Conservation (phyloP, 179 eudicot species). For the Spergularia azorica region DNA sequence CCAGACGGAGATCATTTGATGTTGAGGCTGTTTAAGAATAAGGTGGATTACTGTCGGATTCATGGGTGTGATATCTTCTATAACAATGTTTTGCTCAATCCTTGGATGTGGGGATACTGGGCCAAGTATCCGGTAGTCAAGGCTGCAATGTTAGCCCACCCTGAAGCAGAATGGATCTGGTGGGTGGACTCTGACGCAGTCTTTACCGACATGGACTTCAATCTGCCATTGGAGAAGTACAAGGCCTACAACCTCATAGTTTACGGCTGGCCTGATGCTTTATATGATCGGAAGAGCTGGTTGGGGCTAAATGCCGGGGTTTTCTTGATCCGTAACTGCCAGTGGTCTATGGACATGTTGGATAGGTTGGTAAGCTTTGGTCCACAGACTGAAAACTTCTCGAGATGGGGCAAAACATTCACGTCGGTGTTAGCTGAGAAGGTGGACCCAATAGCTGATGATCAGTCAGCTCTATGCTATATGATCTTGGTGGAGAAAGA, state of each 20-base stretch:
- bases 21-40: constrained; percentile 41
- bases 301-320: constrained; percentile 50
- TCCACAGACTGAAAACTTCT: constrained; percentile 43
- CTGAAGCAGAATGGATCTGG: constrained; percentile 52
- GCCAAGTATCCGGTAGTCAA: constrained; percentile 43
- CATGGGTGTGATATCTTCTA: constrained; percentile 40
- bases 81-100: constrained; percentile 42
- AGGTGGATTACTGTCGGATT: constrained; percentile 41
- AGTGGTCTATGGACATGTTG: constrained; percentile 62
- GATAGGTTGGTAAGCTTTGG: constrained; percentile 53
- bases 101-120: constrained; percentile 42
- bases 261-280: constrained; percentile 42
- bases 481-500: constrained; percentile 38
- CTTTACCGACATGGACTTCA: constrained; percentile 53
- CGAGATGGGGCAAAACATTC: constrained; percentile 42
- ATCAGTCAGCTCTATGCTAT: constrained; percentile 49
- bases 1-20: constrained; percentile 36
- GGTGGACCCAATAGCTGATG: constrained; percentile 45
- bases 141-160: constrained; percentile 52
- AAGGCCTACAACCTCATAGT: constrained; percentile 36
- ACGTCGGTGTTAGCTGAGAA: constrained; percentile 41
- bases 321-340: constrained; percentile 54
- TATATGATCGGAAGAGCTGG: constrained; percentile 40
- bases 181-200: constrained; percentile 51
- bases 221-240: constrained; percentile 40